Evolutionary conservation across 1,139 yeast genomes (phyloP).

Genomic region (Saccharomycopsis crataegensis): DNA sequence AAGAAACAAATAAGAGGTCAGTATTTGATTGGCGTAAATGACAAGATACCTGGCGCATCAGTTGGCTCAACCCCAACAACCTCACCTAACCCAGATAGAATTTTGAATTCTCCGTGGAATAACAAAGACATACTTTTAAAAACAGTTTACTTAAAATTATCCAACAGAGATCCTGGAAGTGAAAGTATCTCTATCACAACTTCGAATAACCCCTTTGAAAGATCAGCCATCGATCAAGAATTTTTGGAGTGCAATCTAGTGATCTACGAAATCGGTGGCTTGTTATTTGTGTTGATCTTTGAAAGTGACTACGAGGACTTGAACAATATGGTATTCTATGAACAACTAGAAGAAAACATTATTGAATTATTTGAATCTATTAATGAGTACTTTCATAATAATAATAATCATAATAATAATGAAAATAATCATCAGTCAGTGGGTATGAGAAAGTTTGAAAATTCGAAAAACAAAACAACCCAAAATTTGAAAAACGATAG

Average conservation of each 20-base stretch:
- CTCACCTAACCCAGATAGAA: constrained; percentile 16
- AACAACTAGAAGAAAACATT: constrained; percentile 17
- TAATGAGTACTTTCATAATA: constrained; percentile 12
- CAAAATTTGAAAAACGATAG: neutral
- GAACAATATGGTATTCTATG: constrained; percentile 12
- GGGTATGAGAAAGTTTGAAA: neutral
- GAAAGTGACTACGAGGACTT: constrained; percentile 14
- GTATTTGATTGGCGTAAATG: constrained; percentile 11
- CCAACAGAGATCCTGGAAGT: neutral
- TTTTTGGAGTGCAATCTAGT: constrained; percentile 12
- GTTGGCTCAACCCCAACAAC: neutral
- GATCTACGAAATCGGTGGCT: constrained; percentile 15
- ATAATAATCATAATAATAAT: neutral
- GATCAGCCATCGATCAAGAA: neutral
- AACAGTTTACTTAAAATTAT: constrained; percentile 7
- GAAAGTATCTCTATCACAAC: neutral
- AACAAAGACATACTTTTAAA: constrained; percentile 13
- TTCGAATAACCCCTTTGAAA: neutral
- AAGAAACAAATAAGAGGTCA: constrained; percentile 11
- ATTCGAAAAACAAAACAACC: neutral
- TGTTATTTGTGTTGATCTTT: constrained; percentile 15
- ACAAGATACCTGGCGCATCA: neutral
- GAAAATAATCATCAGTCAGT: neutral
- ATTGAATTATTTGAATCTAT: constrained; percentile 17
- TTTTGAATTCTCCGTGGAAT: constrained; percentile 14